These are phyloP conservation scores for Chenopodium album DNA, from an alignment of 148 eudicot species.

Conservation along the genomic window DNA sequence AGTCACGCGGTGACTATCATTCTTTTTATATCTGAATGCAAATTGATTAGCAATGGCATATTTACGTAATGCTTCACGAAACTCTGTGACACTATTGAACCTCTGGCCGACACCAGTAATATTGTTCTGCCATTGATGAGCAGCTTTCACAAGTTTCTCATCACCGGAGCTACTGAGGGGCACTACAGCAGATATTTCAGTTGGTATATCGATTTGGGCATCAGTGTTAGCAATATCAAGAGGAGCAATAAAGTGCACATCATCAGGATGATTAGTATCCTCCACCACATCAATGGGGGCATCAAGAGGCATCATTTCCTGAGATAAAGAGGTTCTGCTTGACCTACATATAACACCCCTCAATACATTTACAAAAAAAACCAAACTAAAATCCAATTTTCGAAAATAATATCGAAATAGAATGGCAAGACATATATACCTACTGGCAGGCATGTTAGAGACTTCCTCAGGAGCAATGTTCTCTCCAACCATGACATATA, in stretches of 20 bases:
- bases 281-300: conserved; percentile 55
- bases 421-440: conserved; percentile 59
- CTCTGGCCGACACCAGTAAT: conserved; percentile 96
- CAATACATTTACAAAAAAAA: conserved; percentile 21
- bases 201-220: conserved; percentile 42
- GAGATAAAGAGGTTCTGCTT: conserved; percentile 79
- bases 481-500: conserved; percentile 71
- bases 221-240: conserved; percentile 51
- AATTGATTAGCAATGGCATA: conserved; percentile 88
- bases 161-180: conserved; percentile 44
- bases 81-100: conserved; percentile 78
- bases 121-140: conserved; percentile 82
- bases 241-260: conserved; percentile 52
- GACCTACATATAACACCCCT: conserved; percentile 55
- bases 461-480: conserved; percentile 54
- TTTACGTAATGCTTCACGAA: conserved; percentile 85
- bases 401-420: conserved; percentile 10
- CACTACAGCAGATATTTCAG: conserved; percentile 36
- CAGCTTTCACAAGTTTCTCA: conserved; percentile 68
- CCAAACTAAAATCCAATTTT: not conserved
- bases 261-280: conserved; percentile 47
- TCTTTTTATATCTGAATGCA: conserved; percentile 87
- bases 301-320: conserved; percentile 55
- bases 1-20: conserved; percentile 94
- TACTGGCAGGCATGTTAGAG: conserved; percentile 73